Evolutionary conservation across 805 yeast genomes (phyloP), one percentile per base, ranked within the genome.

Genomic region (Metschnikowia peoriensis): DNA sequence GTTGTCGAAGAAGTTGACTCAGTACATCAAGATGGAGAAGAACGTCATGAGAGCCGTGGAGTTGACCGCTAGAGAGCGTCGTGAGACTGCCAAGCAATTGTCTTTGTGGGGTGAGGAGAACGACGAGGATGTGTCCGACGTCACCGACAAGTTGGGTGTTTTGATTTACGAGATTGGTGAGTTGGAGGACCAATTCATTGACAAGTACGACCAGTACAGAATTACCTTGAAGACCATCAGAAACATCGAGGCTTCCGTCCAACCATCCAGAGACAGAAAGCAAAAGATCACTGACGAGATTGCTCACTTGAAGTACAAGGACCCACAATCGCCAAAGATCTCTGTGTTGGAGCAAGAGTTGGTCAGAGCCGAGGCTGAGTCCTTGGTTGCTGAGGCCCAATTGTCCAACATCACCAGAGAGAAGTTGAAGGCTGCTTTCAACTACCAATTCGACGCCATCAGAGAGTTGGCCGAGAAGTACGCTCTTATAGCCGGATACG

Each of bases 351-450:
- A 93, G 81, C 98, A 94, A 79, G 98, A 94, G 78, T 83, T 94
- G 71, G 98, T 94, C 62, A 86, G 99, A 76, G 97, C 98, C 48
- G 99, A 93, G 81, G 98, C 98, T 61, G 98, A 94, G 79, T 90
- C 97, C 47, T 84, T 93, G 65, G 99, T 93, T 66, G 99, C 99
- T 55, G 99, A 93, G 80, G 98, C 98, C 54, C 99, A 93, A 80
- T 84, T 93, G 70, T 89, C 97, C 58, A 93, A 93, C 80, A 93
- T 94, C 76, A 93, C 98, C 65, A 89, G 99, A 76, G 97, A 92
- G 78, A 92, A 92, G 80, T 81, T 93, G 71, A 94, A 94, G 86
- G 94, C 97, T 61, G 96, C 97, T 50, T 94, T 89, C 82, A 85
- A 88, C 79, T 92, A 93, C 78, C 97, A 93, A 77, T 93, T 93